Evolutionary conservation across 106 monocot species (phyloP), one percentile per base, ranked within the genome.

Genomic region (Dactylorhiza incarnata): DNA sequence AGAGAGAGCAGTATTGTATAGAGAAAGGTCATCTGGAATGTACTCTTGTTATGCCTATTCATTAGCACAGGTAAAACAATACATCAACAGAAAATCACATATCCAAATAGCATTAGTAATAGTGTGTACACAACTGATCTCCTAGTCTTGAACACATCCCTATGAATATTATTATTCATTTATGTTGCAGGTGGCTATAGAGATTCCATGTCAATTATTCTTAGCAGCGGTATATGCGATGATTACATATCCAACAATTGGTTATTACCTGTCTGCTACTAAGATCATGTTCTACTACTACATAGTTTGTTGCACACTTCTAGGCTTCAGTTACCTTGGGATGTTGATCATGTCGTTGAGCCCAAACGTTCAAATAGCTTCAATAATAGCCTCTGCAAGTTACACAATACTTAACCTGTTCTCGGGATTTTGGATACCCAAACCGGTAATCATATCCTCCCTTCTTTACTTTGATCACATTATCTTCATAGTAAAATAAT

Each of bases 21-120:
- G 85, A 22, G 85, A 89, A 85, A 78, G 47, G 66, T 89, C 77
- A 80, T 85, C 88, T 58, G 83, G 85, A 46, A 85, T 83, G 85
- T 89, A 89, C 73, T 76, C 88, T 51, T 49, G 81, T 5, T 74
- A 24, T 9, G 11, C 43, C 4, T 66, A 80, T 49, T 48, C 68
- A 9, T 50, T 25, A 1, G 65, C 80, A 29, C 50, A 74, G 59
- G 50, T 80, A 19, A 23, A 79, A 25, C 22, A 10, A 24, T 52
- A 49, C 37, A 8, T 17, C 9, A 24, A 19, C 54, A 14, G 9
- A 65, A 68, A 4, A 25, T 10, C 26, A 25, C 10, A 7, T 24
- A 65, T 65, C 25, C 25, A 9, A 56, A 56, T 65, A 25, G n/a
- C n/a, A n/a, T n/a, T n/a, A n/a, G n/a, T n/a, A 65, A 29, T 3